Evolutionary conservation across 257 asterid species (phyloP), one percentile per base, ranked within the genome.

Genomic region (Fraxinus quadrangulata): DNA sequence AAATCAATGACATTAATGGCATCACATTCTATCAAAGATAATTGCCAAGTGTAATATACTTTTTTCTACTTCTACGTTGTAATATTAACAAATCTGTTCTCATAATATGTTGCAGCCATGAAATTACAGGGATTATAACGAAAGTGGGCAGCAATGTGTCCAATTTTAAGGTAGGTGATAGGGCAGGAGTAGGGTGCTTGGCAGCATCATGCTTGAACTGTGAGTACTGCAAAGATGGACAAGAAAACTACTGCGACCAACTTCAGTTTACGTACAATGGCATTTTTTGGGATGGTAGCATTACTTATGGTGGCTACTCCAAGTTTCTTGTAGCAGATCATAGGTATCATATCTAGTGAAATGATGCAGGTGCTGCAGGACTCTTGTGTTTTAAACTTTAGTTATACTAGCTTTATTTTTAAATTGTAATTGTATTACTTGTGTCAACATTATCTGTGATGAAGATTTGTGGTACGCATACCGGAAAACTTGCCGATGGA

Each of bases 241-340:
- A 90, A 14, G 99, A 94, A 72, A 94, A 94, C 49, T 94, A 94
- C 83, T 94, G 99, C 19, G 96, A 91, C 45, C 45, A 87, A 5
- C 84, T 92, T 17, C 96, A 90, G 70, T 90, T 90, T 47, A 90
- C 89, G 0, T 92, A 90, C 63, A 94, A 92, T 77, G 97, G 95
- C 76, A 86, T 92, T 59, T 92, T 91, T 73, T 92, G 97, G 99
- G 99, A 94, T 66, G 97, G 97, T 0, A 86, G 86, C 82, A 90
- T 94, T 78, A 92, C 97, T 75, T 94, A 94, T 61, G 99, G 99
- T 1, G 99, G 99, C 33, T 94, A 94, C 75, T 94, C 99, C 8
- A 81, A 92, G 4, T 80, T 84, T 78, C 81, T 92, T 1, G 97
- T 94, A 0, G 89, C 86, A 0, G 97, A 94, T 81, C 87, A 89